A percentile compares a stretch with the other conserved stretches of the same genome.
Conservation (phyloP, 805 yeast genomes). For the Naumovozyma castellii region DNA sequence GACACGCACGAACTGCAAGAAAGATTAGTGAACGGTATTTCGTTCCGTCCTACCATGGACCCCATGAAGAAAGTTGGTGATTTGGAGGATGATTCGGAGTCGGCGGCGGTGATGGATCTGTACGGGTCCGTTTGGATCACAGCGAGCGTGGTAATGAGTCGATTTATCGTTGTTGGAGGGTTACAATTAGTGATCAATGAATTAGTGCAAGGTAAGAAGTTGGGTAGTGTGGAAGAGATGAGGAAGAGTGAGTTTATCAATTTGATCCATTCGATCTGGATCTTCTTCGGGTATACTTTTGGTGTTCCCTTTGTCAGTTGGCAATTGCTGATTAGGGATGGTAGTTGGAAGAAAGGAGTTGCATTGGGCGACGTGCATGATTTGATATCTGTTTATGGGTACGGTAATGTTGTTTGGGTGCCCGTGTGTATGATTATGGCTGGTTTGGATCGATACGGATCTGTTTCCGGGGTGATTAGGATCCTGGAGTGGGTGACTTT, state of each 20-base stretch:
- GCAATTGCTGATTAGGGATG: conserved; percentile 43
- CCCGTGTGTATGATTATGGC: conserved; percentile 49
- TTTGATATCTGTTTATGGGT: conserved; percentile 71
- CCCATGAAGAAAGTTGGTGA: conserved; percentile 12
- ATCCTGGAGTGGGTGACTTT: too few species aligned
- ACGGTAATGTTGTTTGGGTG: conserved; percentile 77
- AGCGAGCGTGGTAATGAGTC: conserved; percentile 62
- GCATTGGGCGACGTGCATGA: conserved; percentile 34
- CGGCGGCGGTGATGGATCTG: conserved; percentile 30
- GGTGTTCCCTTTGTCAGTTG: conserved; percentile 46
- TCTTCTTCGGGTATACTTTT: conserved; percentile 71
- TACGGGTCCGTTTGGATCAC: conserved; percentile 91
- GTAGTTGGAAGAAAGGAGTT: conserved; percentile 28
- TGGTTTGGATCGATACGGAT: conserved; percentile 5
- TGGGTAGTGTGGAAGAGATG: conserved; percentile 37
- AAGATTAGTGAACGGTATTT: too few species aligned
- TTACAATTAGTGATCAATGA: not conserved
- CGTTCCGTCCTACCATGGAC: too few species aligned
- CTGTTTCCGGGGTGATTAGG: too few species aligned
- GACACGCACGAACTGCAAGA: conserved; percentile 9
- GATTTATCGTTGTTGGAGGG: conserved; percentile 49
- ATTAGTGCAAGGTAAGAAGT: too few species aligned
- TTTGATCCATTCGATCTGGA: conserved; percentile 56
- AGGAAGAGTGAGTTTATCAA: conserved; percentile 53
- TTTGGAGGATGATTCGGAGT: conserved; percentile 29